Percentiles rank a stretch among this genome's conserved stretches.
phyloP scores from a whole-genome alignment of 106 monocot genomes.

The Acorus gramineus region DNA sequence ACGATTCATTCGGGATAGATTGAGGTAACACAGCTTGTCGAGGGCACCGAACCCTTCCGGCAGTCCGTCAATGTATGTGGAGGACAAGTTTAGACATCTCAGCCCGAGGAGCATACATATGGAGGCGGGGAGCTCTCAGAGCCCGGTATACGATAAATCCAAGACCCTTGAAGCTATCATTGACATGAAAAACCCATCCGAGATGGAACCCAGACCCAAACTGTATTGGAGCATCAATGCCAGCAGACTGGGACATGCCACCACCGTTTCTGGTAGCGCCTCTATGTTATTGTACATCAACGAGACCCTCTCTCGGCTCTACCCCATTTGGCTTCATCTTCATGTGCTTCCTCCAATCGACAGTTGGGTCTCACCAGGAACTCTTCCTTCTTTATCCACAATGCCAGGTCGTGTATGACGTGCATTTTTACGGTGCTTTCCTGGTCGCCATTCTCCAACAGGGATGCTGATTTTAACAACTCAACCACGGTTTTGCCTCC shows the following conservation, averaged over 20 bases:
- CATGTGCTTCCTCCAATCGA: not conserved
- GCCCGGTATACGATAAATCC: conserved; percentile 9
- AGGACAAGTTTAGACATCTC: conserved; percentile 2
- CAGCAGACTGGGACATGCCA: not conserved
- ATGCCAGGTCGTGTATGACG: conserved; percentile 4
- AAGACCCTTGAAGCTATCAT: not conserved
- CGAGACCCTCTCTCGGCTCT: not conserved
- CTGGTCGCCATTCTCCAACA: not conserved
- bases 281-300: not conserved
- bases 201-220: not conserved
- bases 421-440: not conserved
- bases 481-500: not conserved
- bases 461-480: not conserved
- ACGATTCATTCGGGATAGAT: not conserved
- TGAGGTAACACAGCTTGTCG: conserved; percentile 2
- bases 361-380: not conserved
- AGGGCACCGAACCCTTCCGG: conserved; percentile 4
- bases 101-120: not conserved
- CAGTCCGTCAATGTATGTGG: conserved; percentile 7
- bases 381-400: not conserved
- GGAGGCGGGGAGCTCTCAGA: not conserved
- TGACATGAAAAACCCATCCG: not conserved
- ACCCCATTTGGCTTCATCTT: not conserved
- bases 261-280: not conserved
- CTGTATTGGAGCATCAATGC: conserved; percentile 8